A percentile compares a stretch with the other conserved stretches of the same genome.
phyloP scores from a whole-genome alignment of 2,329 filamentous ascomycete species.

The Penicillium sp. region DNA sequence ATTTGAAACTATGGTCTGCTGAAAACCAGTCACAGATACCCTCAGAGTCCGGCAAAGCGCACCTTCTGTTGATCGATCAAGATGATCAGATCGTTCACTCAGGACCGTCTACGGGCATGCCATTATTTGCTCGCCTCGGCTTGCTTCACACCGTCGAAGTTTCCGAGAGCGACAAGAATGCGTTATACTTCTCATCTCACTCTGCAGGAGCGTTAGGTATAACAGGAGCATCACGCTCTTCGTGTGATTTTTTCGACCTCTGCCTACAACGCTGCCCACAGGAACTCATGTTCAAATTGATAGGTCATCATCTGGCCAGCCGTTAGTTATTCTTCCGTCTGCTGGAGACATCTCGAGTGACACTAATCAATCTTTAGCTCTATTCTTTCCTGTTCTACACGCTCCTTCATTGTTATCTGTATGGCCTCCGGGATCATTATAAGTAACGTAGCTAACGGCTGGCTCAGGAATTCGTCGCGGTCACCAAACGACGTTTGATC shows the following conservation, averaged over 20 bases:
- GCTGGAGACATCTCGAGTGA: background rate
- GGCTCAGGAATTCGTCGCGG: constrained; percentile 1
- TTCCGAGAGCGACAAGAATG: background rate
- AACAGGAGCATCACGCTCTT: constrained; percentile 2
- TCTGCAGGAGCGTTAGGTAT: background rate
- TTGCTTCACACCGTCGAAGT: background rate
- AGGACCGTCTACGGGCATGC: constrained; percentile 1
- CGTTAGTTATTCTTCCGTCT: background rate
- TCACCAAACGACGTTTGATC: background rate
- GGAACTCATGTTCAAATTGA: constrained; percentile 1
- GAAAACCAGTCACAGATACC: background rate
- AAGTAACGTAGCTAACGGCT: background rate
- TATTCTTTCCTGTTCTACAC: constrained; percentile 1
- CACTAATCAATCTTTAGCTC: background rate
- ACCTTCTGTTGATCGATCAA: background rate
- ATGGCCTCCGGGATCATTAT: background rate
- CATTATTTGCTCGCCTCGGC: constrained; percentile 1
- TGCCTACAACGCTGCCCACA: constrained; percentile 1
- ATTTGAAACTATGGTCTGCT: background rate
- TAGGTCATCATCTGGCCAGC: background rate
- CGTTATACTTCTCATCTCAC: background rate
- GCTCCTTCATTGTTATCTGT: background rate
- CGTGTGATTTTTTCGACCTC: background rate
- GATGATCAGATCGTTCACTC: constrained; percentile 2
- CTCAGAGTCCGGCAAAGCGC: background rate